Evolutionary conservation across 2,329 filamentous ascomycete genomes (phyloP).

Genomic region (Cucurbitaria berberidis): DNA sequence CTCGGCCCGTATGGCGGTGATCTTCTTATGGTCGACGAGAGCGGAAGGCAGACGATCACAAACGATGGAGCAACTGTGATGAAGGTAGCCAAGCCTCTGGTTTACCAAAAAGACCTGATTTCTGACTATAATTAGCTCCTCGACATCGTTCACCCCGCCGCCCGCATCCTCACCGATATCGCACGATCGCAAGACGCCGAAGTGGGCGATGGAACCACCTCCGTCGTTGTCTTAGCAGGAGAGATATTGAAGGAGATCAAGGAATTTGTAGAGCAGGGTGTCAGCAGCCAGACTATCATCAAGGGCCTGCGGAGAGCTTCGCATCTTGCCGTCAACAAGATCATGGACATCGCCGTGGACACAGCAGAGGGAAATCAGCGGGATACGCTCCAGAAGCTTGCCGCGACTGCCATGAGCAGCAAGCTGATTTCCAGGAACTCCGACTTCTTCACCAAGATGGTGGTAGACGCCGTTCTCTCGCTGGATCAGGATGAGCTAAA

Average conservation of each 20-base stretch:
- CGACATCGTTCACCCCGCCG: slow-evolving; percentile 97
- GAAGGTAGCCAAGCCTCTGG: slow-evolving; percentile 69
- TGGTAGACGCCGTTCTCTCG: slow-evolving; percentile 93
- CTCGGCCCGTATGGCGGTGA: slow-evolving; percentile 97
- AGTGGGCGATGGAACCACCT: slow-evolving; percentile 97
- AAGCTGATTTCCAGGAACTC: slow-evolving; percentile 99
- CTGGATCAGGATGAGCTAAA: slow-evolving; percentile 97
- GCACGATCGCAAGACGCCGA: slow-evolving; percentile 98
- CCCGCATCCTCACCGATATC: slow-evolving; percentile 96
- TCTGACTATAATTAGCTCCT: slow-evolving; percentile 69
- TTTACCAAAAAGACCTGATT: neutral
- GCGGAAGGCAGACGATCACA: slow-evolving; percentile 95
- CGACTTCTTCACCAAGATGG: slow-evolving; percentile 96
- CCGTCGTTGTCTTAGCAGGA: slow-evolving; percentile 94
- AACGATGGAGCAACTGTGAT: slow-evolving; percentile 99
- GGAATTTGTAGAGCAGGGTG: slow-evolving; percentile 93
- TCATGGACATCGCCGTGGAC: slow-evolving; percentile 94
- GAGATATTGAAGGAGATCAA: slow-evolving; percentile 97
- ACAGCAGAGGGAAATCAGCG: slow-evolving; percentile 82
- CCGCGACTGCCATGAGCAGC: slow-evolving; percentile 97
- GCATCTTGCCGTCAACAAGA: slow-evolving; percentile 94
- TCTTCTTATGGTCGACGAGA: slow-evolving; percentile 91
- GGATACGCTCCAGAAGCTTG: slow-evolving; percentile 87
- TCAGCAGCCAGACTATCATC: slow-evolving; percentile 96
- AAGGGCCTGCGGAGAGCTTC: slow-evolving; percentile 91